A percentile compares a stretch with the other conserved stretches of the same genome.
Conservation (phyloP, 768 basidiomycete species). For the Lactarius quietus region DNA sequence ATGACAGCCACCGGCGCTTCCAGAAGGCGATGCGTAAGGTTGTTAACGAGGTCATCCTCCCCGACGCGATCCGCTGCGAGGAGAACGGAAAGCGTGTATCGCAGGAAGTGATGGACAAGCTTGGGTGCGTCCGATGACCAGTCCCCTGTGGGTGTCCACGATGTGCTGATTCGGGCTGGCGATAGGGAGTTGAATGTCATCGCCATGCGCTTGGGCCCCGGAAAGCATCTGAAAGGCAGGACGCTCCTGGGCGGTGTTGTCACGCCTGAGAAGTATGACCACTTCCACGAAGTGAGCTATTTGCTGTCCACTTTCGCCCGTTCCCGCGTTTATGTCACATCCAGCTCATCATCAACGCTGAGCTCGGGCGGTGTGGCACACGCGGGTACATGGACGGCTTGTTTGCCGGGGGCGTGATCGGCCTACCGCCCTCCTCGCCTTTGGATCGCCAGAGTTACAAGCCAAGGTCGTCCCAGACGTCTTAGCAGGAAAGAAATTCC, state of each 20-base stretch:
- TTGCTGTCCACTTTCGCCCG: background rate
- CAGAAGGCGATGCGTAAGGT: slow-evolving; percentile 75
- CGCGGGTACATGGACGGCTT: slow-evolving; percentile 88
- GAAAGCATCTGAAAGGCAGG: slow-evolving; percentile 79
- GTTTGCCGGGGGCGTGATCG: slow-evolving; percentile 77
- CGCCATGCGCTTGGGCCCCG: slow-evolving; percentile 89
- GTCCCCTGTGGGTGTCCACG: background rate
- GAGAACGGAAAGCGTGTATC: slow-evolving; percentile 84
- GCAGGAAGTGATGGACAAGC: slow-evolving; percentile 78
- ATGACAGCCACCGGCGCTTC: slow-evolving; percentile 66
- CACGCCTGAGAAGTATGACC: slow-evolving; percentile 83
- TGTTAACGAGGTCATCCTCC: slow-evolving; percentile 66
- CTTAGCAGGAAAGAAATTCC: slow-evolving; percentile 74
- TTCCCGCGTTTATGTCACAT: slow-evolving; percentile 5
- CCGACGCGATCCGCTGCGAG: slow-evolving; percentile 77
- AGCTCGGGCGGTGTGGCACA: slow-evolving; percentile 78
- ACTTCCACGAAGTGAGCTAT: slow-evolving; percentile 79
- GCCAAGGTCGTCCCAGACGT: slow-evolving; percentile 70
- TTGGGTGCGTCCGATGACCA: slow-evolving; percentile 52
- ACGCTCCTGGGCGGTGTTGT: slow-evolving; percentile 75
- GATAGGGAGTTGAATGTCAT: slow-evolving; percentile 70
- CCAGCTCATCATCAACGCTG: slow-evolving; percentile 74
- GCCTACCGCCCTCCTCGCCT: slow-evolving; percentile 91
- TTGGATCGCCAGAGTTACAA: slow-evolving; percentile 70
- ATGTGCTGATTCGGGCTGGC: background rate